phyloP scores from a whole-genome alignment of 108 stramenopile genomes.

The Cyclotella atomus region DNA sequence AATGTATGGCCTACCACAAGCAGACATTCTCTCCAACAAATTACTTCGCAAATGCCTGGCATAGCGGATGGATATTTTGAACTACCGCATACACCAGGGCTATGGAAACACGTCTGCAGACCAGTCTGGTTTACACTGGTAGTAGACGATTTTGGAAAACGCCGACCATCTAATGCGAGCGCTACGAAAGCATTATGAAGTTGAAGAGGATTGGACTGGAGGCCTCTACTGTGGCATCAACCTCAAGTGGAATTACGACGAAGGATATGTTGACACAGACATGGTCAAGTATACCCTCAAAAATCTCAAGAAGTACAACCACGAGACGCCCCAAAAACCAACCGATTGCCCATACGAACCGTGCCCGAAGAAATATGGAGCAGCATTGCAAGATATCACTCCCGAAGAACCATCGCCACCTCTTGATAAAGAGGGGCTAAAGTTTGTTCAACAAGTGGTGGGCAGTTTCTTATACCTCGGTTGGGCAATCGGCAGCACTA shows the following conservation, averaged over 20 bases:
- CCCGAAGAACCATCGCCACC: slow-evolving; percentile 24
- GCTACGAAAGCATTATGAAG: slow-evolving; percentile 28
- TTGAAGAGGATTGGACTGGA: slow-evolving; percentile 39
- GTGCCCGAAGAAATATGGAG: too few species aligned
- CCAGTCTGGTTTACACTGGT: slow-evolving; percentile 47
- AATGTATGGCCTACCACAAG: too few species aligned
- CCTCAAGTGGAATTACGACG: slow-evolving; percentile 54
- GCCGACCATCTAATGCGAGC: slow-evolving; percentile 45
- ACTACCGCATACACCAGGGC: slow-evolving; percentile 50
- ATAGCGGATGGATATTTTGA: slow-evolving; percentile 16
- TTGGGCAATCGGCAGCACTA: not conserved
- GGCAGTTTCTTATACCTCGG: slow-evolving; percentile 7
- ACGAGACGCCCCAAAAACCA: slow-evolving; percentile 29
- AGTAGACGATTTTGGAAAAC: slow-evolving; percentile 60
- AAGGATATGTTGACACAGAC: slow-evolving; percentile 15
- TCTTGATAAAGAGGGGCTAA: slow-evolving; percentile 15
- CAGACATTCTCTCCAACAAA: too few species aligned
- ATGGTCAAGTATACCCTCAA: slow-evolving; percentile 23
- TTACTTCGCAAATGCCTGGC: too few species aligned
- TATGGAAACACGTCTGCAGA: slow-evolving; percentile 34
- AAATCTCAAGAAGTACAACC: slow-evolving; percentile 39
- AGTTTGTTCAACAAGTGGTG: slow-evolving; percentile 42
- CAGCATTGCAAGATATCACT: slow-evolving; percentile 48
- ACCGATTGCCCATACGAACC: slow-evolving; percentile 41
- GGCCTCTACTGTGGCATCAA: slow-evolving; percentile 43